Evolutionary conservation across 2,329 filamentous ascomycete species (phyloP).

Genomic region (Teratosphaeria pseudoeucalypti): DNA sequence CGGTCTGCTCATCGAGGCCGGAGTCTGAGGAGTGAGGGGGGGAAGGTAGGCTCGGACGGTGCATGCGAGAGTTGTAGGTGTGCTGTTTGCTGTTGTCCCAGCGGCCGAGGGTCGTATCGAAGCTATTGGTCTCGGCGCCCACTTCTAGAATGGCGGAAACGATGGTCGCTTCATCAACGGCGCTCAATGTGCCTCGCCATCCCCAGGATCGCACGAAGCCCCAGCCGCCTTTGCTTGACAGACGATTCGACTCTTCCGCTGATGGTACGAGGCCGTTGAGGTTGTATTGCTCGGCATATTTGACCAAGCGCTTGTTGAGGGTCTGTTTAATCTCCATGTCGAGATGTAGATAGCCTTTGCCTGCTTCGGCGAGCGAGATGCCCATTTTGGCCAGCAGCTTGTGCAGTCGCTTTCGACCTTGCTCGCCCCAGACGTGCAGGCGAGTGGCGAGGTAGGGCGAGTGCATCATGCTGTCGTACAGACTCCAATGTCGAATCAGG

Average conservation of each 20-base stretch:
- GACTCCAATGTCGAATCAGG: conserved; percentile 87
- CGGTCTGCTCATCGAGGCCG: conserved; percentile 8
- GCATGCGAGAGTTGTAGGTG: not conserved
- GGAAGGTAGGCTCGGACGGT: conserved; percentile 20
- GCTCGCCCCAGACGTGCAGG: conserved; percentile 89
- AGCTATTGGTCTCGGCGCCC: conserved; percentile 35
- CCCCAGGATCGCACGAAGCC: conserved; percentile 97
- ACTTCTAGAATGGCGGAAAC: conserved; percentile 89
- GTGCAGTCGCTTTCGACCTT: conserved; percentile 75
- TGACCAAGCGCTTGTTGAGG: conserved; percentile 71
- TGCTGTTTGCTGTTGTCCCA: not conserved
- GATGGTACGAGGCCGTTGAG: conserved; percentile 86
- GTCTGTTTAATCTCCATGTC: conserved; percentile 92
- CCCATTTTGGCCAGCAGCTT: conserved; percentile 98
- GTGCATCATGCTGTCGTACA: conserved; percentile 98
- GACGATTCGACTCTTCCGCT: conserved; percentile 54
- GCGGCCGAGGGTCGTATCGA: not conserved
- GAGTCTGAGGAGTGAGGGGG: conserved; percentile 19
- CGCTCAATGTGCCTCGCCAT: conserved; percentile 88
- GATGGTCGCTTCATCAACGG: conserved; percentile 87
- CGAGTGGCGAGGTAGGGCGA: conserved; percentile 88
- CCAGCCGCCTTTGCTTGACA: conserved; percentile 84
- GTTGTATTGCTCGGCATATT: conserved; percentile 87
- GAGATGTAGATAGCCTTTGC: conserved; percentile 96
- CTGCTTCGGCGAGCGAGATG: conserved; percentile 83